These are phyloP conservation scores for Cladophialophora psammophila DNA, from an alignment of 2,329 filamentous ascomycete species.

Conservation along the genomic window DNA sequence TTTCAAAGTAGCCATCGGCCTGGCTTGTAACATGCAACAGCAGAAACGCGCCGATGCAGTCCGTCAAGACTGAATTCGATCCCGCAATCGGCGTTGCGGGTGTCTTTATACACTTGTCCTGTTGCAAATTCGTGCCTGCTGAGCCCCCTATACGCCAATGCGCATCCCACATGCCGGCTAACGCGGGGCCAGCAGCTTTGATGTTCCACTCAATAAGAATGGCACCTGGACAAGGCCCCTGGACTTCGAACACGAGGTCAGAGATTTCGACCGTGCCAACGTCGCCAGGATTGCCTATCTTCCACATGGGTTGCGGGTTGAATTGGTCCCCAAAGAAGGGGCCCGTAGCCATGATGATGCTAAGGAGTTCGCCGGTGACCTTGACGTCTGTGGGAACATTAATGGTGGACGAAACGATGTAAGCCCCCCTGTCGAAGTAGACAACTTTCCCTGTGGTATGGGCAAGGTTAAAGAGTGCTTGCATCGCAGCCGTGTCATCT, in stretches of 20 bases:
- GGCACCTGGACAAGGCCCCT: conserved; percentile 47
- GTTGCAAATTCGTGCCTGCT: conserved; percentile 45
- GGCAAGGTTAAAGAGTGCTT: conserved; percentile 63
- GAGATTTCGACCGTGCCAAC: conserved; percentile 48
- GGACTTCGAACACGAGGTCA: conserved; percentile 47
- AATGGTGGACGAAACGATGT: conserved; percentile 73
- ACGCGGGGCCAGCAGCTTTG: conserved; percentile 42
- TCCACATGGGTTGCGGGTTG: conserved; percentile 42
- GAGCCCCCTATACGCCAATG: conserved; percentile 52
- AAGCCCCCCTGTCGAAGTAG: conserved; percentile 78
- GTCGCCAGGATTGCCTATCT: conserved; percentile 45
- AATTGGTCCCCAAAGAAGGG: conserved; percentile 42
- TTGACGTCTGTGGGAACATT: conserved; percentile 66
- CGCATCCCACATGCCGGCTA: conserved; percentile 45
- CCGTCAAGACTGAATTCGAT: conserved; percentile 40
- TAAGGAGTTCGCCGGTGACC: conserved; percentile 65
- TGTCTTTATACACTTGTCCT: conserved; percentile 44
- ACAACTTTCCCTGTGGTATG: conserved; percentile 62
- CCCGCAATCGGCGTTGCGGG: conserved; percentile 42
- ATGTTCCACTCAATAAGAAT: conserved; percentile 50
- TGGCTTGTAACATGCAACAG: conserved; percentile 69
- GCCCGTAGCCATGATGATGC: conserved; percentile 46
- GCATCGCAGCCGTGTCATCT: conserved; percentile 68
- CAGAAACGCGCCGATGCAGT: conserved; percentile 51
- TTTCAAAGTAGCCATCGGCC: conserved; percentile 53